Conservation (phyloP, 805 yeast genomes). For the Nakazawaea pomicola region DNA sequence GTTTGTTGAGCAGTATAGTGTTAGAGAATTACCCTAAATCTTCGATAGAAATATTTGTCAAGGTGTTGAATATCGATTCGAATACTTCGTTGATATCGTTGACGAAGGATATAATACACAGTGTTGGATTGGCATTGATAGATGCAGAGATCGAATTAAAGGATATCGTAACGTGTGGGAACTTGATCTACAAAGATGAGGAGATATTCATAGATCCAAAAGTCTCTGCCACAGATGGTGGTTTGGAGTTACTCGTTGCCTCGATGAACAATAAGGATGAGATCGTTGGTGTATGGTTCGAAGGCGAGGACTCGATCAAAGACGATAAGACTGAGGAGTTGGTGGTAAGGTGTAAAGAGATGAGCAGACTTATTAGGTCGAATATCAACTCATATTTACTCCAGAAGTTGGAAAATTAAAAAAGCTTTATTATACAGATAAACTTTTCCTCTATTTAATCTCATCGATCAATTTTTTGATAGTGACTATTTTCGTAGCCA, state of each 20-base stretch:
- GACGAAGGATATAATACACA: conserved; percentile 41
- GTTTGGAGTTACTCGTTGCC: conserved; percentile 39
- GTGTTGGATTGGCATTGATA: conserved; percentile 68
- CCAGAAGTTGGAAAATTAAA: conserved; percentile 8
- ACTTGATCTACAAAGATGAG: conserved; percentile 24
- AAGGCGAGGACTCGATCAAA: conserved; percentile 24
- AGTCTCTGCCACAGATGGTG: conserved; percentile 10
- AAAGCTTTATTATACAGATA: no score
- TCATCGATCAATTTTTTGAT: conserved; percentile 22
- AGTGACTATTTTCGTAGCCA: conserved; percentile 22
- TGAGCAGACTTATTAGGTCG: conserved; percentile 37
- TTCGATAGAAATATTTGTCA: conserved; percentile 72
- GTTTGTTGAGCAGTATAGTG: conserved; percentile 40
- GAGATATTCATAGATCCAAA: conserved; percentile 12
- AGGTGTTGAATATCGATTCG: conserved; percentile 48
- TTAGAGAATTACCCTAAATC: conserved; percentile 84
- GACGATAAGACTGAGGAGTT: conserved; percentile 29
- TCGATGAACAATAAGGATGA: conserved; percentile 53
- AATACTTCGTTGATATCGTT: conserved; percentile 19
- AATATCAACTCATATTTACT: conserved; percentile 42
- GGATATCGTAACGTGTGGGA: conserved; percentile 71
- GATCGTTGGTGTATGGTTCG: conserved; percentile 57
- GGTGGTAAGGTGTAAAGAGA: conserved; percentile 31
- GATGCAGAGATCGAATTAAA: conserved; percentile 81
- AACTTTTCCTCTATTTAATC: conserved; percentile 4